A percentile compares a stretch with the other conserved stretches of the same genome.
phyloP scores from a whole-genome alignment of 805 yeast species.

The Saccharomycopsis sp. region DNA sequence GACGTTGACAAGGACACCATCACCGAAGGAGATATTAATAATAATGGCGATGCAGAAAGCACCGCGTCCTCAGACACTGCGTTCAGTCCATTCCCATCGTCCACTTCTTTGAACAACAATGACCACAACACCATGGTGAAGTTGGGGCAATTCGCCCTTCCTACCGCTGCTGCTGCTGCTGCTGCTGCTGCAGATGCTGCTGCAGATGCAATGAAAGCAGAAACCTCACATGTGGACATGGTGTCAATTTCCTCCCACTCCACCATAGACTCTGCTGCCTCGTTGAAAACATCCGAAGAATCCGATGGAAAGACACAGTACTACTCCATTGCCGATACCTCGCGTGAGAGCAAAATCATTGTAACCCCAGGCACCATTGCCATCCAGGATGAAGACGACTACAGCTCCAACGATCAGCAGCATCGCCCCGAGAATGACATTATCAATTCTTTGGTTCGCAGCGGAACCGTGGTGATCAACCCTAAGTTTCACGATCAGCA shows the following conservation, averaged over 20 bases:
- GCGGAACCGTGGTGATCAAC: conserved; percentile 13
- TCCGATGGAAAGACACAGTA: conserved; percentile 13
- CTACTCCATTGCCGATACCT: conserved; percentile 12
- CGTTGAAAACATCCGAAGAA: conserved; percentile 11
- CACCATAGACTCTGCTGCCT: conserved; percentile 14
- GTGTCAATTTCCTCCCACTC: conserved; percentile 14
- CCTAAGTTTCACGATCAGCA: conserved; percentile 6
- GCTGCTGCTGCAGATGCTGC: conserved; percentile 3
- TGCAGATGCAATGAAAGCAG: neutral
- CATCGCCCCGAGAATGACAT: too few species aligned
- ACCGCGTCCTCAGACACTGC: neutral
- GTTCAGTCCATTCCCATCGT: conserved; percentile 1
- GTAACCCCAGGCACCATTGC: too few species aligned
- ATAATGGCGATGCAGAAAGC: neutral
- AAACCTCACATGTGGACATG: neutral
- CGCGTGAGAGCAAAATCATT: neutral
- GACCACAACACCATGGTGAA: neutral
- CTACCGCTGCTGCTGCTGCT: neutral
- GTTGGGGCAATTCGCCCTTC: neutral
- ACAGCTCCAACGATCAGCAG: too few species aligned
- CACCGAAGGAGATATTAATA: neutral
- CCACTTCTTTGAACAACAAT: neutral
- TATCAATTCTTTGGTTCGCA: too few species aligned
- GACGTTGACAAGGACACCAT: neutral
- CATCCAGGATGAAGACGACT: neutral